These are phyloP conservation scores for Populus tomentosa DNA, from an alignment of 441 rosid species.

Conservation along the genomic window DNA sequence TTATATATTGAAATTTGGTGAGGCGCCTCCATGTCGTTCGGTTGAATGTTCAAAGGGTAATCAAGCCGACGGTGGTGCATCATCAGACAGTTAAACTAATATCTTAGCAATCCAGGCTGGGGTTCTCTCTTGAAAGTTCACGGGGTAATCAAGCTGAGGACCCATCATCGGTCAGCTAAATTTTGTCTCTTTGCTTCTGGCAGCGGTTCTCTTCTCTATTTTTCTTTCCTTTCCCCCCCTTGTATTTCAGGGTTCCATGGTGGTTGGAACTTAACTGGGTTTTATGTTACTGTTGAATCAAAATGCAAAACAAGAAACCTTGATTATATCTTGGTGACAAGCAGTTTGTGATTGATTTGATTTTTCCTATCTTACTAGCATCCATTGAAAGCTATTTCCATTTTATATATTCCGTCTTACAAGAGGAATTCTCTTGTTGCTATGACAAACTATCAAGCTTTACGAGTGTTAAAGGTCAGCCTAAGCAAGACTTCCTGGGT, in stretches of 20 bases:
- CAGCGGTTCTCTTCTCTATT: not conserved
- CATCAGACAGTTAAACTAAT: not conserved
- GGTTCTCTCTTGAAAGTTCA: not conserved
- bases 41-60: conserved; percentile 11
- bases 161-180: not conserved
- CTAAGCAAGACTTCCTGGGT: not conserved
- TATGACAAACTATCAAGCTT: not conserved
- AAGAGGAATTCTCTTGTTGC: no score
- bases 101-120: not conserved
- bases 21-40: conserved; percentile 55
- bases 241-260: not conserved
- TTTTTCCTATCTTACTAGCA: not conserved
- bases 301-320: not conserved
- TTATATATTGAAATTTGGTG: conserved; percentile 77
- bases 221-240: no score
- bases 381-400: not conserved
- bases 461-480: not conserved
- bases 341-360: not conserved
- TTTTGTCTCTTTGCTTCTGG: not conserved
- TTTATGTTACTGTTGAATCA: not conserved
- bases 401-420: not conserved
- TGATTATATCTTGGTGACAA: not conserved
- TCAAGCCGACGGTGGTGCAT: not conserved
- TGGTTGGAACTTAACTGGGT: not conserved
- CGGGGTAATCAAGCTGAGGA: not conserved